These are phyloP conservation scores for Symbiodinium natans DNA, from an alignment of 73 alveolate species.

Conservation along the genomic window DNA sequence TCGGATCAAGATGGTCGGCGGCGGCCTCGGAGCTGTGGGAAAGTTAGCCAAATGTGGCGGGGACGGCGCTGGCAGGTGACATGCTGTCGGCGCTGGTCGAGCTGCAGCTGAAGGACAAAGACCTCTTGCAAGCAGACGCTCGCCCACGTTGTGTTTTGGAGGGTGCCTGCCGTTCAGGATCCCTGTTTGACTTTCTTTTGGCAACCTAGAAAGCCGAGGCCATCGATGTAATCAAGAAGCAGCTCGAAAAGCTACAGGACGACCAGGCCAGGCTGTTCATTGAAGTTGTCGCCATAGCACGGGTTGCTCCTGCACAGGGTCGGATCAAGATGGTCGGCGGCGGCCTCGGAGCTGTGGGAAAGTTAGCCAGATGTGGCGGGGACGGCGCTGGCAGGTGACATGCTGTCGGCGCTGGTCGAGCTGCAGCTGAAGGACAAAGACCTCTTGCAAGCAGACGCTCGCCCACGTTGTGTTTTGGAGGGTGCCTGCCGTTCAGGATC, in stretches of 20 bases:
- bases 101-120: too few relatives aligned
- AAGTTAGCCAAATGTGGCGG: constrained; percentile 7
- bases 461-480: too few relatives aligned
- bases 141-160: too few relatives aligned
- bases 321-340: constrained; percentile 7
- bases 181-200: not conserved
- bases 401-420: constrained; percentile 12
- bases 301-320: constrained; percentile 2
- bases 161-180: not conserved
- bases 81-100: constrained; percentile 16
- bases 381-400: constrained; percentile 24
- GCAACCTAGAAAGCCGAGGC: constrained; percentile 20
- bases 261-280: constrained; percentile 11
- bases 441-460: too few relatives aligned
- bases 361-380: constrained; percentile 16
- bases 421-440: too few relatives aligned
- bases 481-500: too few relatives aligned
- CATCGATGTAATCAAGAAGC: constrained; percentile 3
- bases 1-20: constrained; percentile 4
- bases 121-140: too few relatives aligned
- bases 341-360: constrained; percentile 21
- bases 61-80: constrained; percentile 25
- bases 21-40: constrained; percentile 23
- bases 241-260: not conserved
- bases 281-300: not conserved